Base-by-base conservation (phyloP, 768 basidiomycete species). In the Rhodocollybia butyracea region DNA sequence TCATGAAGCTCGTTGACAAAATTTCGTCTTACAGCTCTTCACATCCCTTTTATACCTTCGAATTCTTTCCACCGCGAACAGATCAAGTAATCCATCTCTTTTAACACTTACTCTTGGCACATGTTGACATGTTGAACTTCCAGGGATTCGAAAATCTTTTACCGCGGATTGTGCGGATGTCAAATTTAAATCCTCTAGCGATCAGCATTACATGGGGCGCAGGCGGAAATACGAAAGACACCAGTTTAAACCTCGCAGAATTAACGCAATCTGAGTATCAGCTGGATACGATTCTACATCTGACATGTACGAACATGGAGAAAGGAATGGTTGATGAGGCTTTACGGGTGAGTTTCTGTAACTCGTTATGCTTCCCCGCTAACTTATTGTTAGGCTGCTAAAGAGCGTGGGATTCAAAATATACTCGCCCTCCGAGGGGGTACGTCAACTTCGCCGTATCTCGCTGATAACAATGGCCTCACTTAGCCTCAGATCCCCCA, bases 121-220 rank as follows among this genome's bases (percentile, higher is more conserved):
- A 46, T 24, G 24, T 54, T 34, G 38, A 56, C 13, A 43, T 57
- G 45, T 46, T 58, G 27, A 58, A 52, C 19, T 24, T 59, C 34
- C 70, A 95, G 85, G 96, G 96, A 47, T 91, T 97, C 64, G 85
- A 90, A 64, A 99, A 99, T 68, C 78, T 99, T 22, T 75, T 94
- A 57, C 77, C 91, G 47, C 91, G 97, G 42, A 91, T 98, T 60
- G 82, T 86, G 27, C 83, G 97, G 46, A 77, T 98, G 55, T 77
- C 87, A n/a, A 64, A 74, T 5, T 76, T 98, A 13, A 73, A 84
- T 32, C 94, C 94, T 5, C 76, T 94, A 5, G 94, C 90, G 22
- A 80, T 98, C 56, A 94, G 88, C 63, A 81, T 98, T 21, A 98
- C 97, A 63, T 98, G 97, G 97, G 97, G 97, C 41, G 96, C 97